Conservation (phyloP, 2,329 filamentous ascomycete genomes). For the Capronia epimyces region DNA sequence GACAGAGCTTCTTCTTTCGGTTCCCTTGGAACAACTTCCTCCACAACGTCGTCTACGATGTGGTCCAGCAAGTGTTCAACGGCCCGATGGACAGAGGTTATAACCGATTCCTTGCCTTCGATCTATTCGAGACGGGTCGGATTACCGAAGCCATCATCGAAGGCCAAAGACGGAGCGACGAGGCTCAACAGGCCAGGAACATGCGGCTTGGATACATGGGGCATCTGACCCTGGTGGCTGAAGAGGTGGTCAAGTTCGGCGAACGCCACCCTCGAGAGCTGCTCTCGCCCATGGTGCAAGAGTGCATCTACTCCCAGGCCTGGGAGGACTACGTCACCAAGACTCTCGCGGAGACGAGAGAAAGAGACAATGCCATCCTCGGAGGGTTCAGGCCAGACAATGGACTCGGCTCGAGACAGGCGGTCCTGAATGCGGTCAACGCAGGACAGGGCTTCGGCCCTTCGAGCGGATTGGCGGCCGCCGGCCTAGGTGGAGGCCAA, state of each 20-base stretch:
- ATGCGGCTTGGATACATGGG: slow-evolving; percentile 98
- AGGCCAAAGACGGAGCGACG: slow-evolving; percentile 80
- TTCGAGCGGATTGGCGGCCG: slow-evolving; percentile 70
- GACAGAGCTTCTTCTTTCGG: slow-evolving; percentile 89
- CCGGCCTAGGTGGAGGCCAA: slow-evolving; percentile 64
- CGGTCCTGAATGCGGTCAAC: slow-evolving; percentile 57
- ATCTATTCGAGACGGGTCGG: slow-evolving; percentile 84
- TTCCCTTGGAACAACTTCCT: slow-evolving; percentile 99
- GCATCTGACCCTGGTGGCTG: slow-evolving; percentile 90
- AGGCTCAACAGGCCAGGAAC: slow-evolving; percentile 73
- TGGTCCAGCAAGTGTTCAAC: slow-evolving; percentile 98
- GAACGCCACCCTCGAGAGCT: slow-evolving; percentile 87
- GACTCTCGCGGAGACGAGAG: slow-evolving; percentile 83
- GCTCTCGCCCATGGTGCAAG: slow-evolving; percentile 74
- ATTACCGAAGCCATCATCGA: slow-evolving; percentile 89
- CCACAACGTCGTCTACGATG: slow-evolving; percentile 98
- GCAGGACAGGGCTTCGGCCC: slow-evolving; percentile 53
- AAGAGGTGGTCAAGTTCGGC: slow-evolving; percentile 97
- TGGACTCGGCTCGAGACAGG: slow-evolving; percentile 70
- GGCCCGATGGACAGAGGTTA: slow-evolving; percentile 94
- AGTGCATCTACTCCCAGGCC: slow-evolving; percentile 79
- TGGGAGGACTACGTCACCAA: slow-evolving; percentile 96
- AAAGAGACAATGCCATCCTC: slow-evolving; percentile 96
- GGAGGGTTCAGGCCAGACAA: slow-evolving; percentile 91
- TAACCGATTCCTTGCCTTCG: slow-evolving; percentile 82